phyloP scores from a whole-genome alignment of 2,329 filamentous ascomycete species.

The Pestalotiopsis sp. region DNA sequence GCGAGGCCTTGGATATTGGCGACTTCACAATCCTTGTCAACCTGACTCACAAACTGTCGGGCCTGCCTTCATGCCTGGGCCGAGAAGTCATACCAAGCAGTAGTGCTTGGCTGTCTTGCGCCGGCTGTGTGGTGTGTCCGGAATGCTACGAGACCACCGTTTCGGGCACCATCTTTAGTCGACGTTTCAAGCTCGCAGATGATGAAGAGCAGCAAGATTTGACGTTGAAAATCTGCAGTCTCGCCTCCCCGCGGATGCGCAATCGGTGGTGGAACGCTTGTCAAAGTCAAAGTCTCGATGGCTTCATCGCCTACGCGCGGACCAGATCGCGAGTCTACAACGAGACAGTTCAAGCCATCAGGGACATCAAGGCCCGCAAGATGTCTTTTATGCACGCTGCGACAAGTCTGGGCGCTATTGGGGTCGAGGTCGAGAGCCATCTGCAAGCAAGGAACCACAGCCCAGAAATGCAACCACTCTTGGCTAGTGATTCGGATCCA shows the following conservation, averaged over 20 bases:
- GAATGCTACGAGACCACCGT: constrained; percentile 11
- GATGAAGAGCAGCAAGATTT: neutral
- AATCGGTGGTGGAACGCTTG: constrained; percentile 2
- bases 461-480: neutral
- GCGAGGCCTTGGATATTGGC: constrained; percentile 8
- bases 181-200: neutral
- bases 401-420: neutral
- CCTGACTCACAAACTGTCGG: neutral
- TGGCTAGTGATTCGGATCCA: neutral
- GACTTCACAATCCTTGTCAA: constrained; percentile 8
- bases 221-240: neutral
- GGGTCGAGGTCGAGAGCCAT: neutral
- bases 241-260: constrained; percentile 8
- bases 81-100: neutral
- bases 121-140: constrained; percentile 6
- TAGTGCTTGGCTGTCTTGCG: neutral
- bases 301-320: neutral
- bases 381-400: neutral
- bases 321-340: neutral
- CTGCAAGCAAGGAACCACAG: no score
- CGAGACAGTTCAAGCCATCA: neutral
- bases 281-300: neutral
- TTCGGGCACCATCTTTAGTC: neutral
- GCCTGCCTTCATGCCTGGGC: neutral
- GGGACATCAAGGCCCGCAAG: neutral